Base-by-base conservation (phyloP, 2,329 filamentous ascomycete genomes). In the Claviceps sp. region DNA sequence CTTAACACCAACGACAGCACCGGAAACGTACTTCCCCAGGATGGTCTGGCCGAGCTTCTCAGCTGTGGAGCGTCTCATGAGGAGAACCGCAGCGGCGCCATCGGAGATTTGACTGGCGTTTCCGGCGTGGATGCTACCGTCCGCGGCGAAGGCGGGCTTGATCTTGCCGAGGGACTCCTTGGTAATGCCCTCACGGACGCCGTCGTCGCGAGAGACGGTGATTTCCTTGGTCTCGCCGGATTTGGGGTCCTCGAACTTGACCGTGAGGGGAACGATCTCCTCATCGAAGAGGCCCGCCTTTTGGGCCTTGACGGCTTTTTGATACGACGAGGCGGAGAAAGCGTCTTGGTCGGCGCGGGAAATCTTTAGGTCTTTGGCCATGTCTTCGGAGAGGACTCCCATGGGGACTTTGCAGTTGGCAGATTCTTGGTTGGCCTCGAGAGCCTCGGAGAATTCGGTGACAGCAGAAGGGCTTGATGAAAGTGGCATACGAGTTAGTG, bases 361-460 rank as follows among this genome's bases (percentile, higher is more conserved):
- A 63, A 97, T 80, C 53, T 77, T 75, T 62, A 85, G 81, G 66
- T 89, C 88, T 71, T 88, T 86, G 59, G 91, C 93, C 91, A 97
- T 96, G 63, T 91, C 71, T 71, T 98, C 93, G 29, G 88, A 95
- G 48, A 97, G 76, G 11, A 89, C 79, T 61, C 91, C 91, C 93
- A 97, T 97, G 66, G 89, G 84, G 3, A 97, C 91, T 74, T 95
- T 96, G 82, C 93, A 98, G 78, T 96, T 94, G 62, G 86, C 86
- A 23, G 90, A 79, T 65, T 93, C 85, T 57, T 81, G 77, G 74
- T 91, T 79, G 61, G 74, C 79, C 65, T 96, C 87, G 57, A 97
- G 82, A 50, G 88, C 78, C 48, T 95, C 88, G 34, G 87, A 93
- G 78, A 97, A 96, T 70, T 97, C 93, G 55, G 83, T 80, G 16